Evolutionary conservation across 2,329 filamentous ascomycete genomes (phyloP).

Genomic region (Fusarium tuaranense): DNA sequence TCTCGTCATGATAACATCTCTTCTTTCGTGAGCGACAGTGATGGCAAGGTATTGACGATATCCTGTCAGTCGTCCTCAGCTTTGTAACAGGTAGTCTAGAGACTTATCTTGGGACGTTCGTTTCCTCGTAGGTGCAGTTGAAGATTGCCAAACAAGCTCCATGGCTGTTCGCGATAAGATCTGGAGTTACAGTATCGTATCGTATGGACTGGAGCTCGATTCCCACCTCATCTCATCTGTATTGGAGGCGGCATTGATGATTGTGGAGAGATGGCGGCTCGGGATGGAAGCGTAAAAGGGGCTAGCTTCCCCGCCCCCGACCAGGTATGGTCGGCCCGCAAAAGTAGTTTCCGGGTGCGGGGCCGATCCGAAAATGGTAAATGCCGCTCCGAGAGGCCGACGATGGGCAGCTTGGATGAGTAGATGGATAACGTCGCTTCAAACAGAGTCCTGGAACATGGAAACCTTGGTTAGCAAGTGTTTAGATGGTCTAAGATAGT

Average conservation of each 20-base stretch:
- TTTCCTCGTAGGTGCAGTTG: conserved; percentile 7
- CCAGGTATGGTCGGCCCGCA: not conserved
- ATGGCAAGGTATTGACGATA: conserved; percentile 14
- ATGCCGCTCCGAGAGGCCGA: not conserved
- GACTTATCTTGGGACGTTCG: conserved; percentile 25
- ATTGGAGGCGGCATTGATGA: not conserved
- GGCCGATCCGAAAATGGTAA: not conserved
- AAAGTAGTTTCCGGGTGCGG: not conserved
- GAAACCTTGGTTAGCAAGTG: not conserved
- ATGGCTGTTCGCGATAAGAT: not conserved
- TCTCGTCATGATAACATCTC: conserved; percentile 18
- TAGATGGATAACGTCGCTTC: not conserved
- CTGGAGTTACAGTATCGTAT: not conserved
- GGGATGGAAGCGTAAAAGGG: not conserved
- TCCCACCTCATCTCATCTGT: not conserved
- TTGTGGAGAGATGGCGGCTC: not conserved
- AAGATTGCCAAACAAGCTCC: conserved; percentile 25
- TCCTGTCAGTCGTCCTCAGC: not conserved
- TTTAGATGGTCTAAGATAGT: not conserved
- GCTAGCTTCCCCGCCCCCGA: not conserved
- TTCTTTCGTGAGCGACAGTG: conserved; percentile 22
- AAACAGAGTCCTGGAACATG: not conserved
- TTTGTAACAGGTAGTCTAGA: not conserved
- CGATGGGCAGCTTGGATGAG: not conserved
- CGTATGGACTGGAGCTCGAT: not conserved